Evolutionary conservation across 305 asterid genomes (phyloP).

Genomic region (Rubia tinctorum): DNA sequence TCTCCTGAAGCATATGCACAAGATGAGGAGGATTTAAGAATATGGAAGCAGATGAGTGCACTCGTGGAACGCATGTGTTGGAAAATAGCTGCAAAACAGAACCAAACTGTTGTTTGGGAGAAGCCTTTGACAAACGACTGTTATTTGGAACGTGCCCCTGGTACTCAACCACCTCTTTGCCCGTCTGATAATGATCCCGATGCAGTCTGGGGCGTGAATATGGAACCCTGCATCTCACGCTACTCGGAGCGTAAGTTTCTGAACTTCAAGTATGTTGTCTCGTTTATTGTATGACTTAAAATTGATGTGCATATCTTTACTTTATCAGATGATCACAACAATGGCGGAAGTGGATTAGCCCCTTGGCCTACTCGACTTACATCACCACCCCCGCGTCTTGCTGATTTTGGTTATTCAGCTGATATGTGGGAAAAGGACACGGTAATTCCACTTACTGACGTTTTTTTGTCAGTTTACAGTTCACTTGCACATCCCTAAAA

Average conservation of each 20-base stretch:
- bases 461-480: not conserved
- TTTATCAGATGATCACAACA: constrained; percentile 76
- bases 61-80: constrained; percentile 93
- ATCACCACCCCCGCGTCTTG: constrained; percentile 90
- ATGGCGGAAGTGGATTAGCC: constrained; percentile 75
- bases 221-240: constrained; percentile 89
- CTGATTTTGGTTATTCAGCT: constrained; percentile 88
- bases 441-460: constrained; percentile 40
- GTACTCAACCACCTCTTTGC: constrained; percentile 86
- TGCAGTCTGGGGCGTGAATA: constrained; percentile 70
- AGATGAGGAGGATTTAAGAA: constrained; percentile 87
- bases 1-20: constrained; percentile 97
- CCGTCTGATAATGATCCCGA: constrained; percentile 86
- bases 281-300: not conserved
- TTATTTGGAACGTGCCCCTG: constrained; percentile 63
- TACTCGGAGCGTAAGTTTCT: constrained; percentile 78
- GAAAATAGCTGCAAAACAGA: constrained; percentile 73
- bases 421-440: constrained; percentile 84
- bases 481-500: not conserved
- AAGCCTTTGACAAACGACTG: constrained; percentile 81
- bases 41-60: constrained; percentile 82
- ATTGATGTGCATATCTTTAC: constrained; percentile 9
- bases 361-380: constrained; percentile 97
- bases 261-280: not conserved
- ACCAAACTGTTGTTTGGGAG: constrained; percentile 91